Evolutionary conservation across 75 land plant genomes (phyloP).

Genomic region (Picea glauca): DNA sequence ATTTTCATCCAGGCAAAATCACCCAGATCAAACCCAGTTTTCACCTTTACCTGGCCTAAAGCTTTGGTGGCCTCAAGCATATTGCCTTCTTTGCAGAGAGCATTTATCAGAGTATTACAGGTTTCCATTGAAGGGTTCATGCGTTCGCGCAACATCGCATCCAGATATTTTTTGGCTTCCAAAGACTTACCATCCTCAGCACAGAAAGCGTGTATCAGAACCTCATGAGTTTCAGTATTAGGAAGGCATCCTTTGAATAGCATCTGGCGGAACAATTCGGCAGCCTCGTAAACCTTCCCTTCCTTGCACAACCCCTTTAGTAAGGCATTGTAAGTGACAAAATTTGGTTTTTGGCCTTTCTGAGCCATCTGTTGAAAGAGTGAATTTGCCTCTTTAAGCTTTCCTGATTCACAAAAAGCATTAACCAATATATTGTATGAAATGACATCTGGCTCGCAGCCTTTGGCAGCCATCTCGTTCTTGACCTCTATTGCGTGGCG

Average conservation of each 20-base stretch:
- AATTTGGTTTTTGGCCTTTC: slow-evolving; percentile 26
- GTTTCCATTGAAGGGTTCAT: slow-evolving; percentile 15
- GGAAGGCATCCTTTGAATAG: slow-evolving; percentile 20
- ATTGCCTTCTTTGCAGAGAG: slow-evolving; percentile 26
- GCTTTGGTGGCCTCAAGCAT: slow-evolving; percentile 29
- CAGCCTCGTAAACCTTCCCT: slow-evolving; percentile 34
- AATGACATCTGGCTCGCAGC: too few species aligned
- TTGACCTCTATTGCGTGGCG: neutral
- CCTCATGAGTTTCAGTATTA: slow-evolving; percentile 20
- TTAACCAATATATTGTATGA: too few species aligned
- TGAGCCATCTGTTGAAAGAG: slow-evolving; percentile 35
- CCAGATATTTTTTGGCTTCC: slow-evolving; percentile 24
- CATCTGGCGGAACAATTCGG: slow-evolving; percentile 26
- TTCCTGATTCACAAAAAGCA: slow-evolving; percentile 18
- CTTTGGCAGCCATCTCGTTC: too few species aligned
- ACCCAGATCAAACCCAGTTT: too few species aligned
- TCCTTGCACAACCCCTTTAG: slow-evolving; percentile 37
- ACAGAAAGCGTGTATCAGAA: slow-evolving; percentile 22
- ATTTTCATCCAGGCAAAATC: too few species aligned
- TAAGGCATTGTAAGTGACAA: slow-evolving; percentile 30
- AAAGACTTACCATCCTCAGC: slow-evolving; percentile 10
- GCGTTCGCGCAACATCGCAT: slow-evolving; percentile 9
- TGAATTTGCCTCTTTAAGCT: slow-evolving; percentile 27
- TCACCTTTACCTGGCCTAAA: slow-evolving; percentile 22
- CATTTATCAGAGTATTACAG: slow-evolving; percentile 25